Conservation (phyloP, 2,329 filamentous ascomycete species). For the Ilyonectria robusta region DNA sequence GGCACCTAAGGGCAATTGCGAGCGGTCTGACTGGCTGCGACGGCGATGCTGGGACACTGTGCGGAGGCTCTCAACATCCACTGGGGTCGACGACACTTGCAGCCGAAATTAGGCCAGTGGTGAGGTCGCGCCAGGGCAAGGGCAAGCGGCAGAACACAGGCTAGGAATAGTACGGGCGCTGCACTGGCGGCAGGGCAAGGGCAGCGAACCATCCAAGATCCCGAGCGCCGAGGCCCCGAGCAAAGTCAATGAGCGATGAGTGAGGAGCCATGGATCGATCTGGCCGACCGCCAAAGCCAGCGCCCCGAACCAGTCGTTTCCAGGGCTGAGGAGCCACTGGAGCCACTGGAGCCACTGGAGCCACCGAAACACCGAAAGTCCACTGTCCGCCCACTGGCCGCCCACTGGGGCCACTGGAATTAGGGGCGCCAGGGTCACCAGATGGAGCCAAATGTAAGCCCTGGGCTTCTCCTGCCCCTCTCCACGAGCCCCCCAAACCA, state of each 20-base stretch:
- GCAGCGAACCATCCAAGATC: slow-evolving; percentile 31
- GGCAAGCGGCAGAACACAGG: slow-evolving; percentile 6
- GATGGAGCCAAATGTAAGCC: slow-evolving; percentile 14
- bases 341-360: slow-evolving; percentile 22
- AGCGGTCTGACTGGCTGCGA: slow-evolving; percentile 33
- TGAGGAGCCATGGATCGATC: slow-evolving; percentile 41
- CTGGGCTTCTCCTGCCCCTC: neutral
- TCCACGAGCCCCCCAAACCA: slow-evolving; percentile 6
- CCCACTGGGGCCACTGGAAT: neutral
- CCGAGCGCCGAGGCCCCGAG: slow-evolving; percentile 9
- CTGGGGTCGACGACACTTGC: slow-evolving; percentile 21
- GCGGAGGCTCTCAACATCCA: slow-evolving; percentile 21
- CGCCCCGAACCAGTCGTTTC: slow-evolving; percentile 19
- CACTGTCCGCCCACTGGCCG: slow-evolving; percentile 8
- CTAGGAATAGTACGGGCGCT: neutral
- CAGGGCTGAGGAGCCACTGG: slow-evolving; percentile 31
- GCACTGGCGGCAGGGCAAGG: slow-evolving; percentile 28
- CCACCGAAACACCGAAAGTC: neutral
- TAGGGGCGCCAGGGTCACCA: slow-evolving; percentile 6
- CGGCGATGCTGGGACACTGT: slow-evolving; percentile 26
- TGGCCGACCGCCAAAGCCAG: slow-evolving; percentile 33
- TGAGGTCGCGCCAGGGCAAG: slow-evolving; percentile 11
- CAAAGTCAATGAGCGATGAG: slow-evolving; percentile 23
- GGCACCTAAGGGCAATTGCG: slow-evolving; percentile 39
- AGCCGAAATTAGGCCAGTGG: slow-evolving; percentile 42